A percentile compares a stretch with the other conserved stretches of the same genome.
These are phyloP conservation scores for Penicillium sp. DNA, from an alignment of 2,329 filamentous ascomycete species.

Conservation along the genomic window DNA sequence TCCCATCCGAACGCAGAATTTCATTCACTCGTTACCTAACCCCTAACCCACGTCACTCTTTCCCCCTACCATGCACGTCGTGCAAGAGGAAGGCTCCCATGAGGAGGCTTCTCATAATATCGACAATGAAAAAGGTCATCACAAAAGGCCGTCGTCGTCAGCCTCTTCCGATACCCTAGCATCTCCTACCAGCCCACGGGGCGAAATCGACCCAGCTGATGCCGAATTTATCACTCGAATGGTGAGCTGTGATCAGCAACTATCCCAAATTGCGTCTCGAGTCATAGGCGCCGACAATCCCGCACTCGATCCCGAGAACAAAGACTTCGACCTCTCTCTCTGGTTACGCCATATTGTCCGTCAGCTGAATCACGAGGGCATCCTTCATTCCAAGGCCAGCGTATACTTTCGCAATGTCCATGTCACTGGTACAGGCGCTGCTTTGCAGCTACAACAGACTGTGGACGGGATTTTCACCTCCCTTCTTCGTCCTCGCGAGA, in stretches of 20 bases:
- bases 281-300: conserved; percentile 41
- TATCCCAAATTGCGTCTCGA: conserved; percentile 7
- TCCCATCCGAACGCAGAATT: not conserved
- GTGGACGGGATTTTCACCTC: conserved; percentile 29
- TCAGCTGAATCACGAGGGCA: conserved; percentile 61
- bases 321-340: conserved; percentile 60
- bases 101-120: not conserved
- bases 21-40: not conserved
- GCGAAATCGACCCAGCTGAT: not conserved
- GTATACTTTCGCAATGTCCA: conserved; percentile 58
- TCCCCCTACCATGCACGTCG: not conserved
- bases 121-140: not conserved
- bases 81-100: not conserved
- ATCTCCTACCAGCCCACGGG: not conserved
- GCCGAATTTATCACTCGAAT: conserved; percentile 1
- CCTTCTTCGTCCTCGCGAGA: conserved; percentile 43
- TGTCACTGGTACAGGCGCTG: conserved; percentile 62
- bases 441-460: conserved; percentile 34
- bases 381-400: conserved; percentile 39
- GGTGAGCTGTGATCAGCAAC: conserved; percentile 7
- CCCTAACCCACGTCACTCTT: not conserved
- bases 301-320: conserved; percentile 57
- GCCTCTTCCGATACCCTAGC: conserved; percentile 5
- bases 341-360: conserved; percentile 58
- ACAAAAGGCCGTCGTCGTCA: not conserved